Evolutionary conservation across 139 green algal species (phyloP).

Genomic region (Coelastrella sp.): DNA sequence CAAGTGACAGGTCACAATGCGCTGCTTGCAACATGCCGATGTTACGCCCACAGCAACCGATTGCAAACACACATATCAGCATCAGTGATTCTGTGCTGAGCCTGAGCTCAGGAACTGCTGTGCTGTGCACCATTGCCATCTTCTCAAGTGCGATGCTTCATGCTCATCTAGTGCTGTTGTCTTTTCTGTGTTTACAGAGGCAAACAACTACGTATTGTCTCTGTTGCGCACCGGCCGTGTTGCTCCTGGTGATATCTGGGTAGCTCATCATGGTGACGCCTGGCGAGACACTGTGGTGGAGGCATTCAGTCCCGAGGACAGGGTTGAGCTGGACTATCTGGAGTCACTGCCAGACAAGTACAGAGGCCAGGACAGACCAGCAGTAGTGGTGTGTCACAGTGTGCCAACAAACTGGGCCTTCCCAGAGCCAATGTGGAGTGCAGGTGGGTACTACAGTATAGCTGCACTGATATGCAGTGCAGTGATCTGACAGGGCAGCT

Average conservation of each 20-base stretch:
- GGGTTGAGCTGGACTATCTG: constrained; percentile 24
- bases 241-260: constrained; percentile 24
- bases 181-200: constrained; percentile 45
- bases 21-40: too few relatives aligned
- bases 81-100: too few relatives aligned
- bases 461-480: background rate
- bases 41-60: too few relatives aligned
- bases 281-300: background rate
- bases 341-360: constrained; percentile 23
- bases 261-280: constrained; percentile 23
- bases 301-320: background rate
- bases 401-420: constrained; percentile 63
- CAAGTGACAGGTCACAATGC: too few relatives aligned
- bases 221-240: constrained; percentile 42
- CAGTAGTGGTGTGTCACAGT: constrained; percentile 60
- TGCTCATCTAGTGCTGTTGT: too few relatives aligned
- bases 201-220: constrained; percentile 63
- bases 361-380: background rate
- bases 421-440: constrained; percentile 30
- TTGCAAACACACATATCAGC: too few relatives aligned
- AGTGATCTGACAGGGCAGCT: too few relatives aligned
- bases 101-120: too few relatives aligned
- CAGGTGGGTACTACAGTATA: background rate
- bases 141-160: too few relatives aligned
- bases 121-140: too few relatives aligned